phyloP scores from a whole-genome alignment of 176 grass and related monocot species.

The Oryza australiensis region DNA sequence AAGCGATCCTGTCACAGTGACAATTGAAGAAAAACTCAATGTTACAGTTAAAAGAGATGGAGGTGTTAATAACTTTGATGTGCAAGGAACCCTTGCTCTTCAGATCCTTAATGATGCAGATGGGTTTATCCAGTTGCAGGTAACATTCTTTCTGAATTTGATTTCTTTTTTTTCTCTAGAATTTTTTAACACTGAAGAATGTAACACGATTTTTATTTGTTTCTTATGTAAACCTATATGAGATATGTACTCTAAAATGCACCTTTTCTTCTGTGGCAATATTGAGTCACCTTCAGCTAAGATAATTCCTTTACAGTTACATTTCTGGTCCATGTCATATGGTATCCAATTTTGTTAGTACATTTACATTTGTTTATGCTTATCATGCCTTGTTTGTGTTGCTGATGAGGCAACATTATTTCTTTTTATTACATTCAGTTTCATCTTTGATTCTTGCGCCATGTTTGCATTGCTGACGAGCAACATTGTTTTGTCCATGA shows the following conservation, averaged over 20 bases:
- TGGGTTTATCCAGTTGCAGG: slow-evolving; percentile 88
- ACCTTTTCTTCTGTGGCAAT: neutral
- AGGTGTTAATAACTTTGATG: slow-evolving; percentile 74
- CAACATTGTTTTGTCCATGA: neutral
- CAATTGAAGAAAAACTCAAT: slow-evolving; percentile 85
- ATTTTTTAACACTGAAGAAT: neutral
- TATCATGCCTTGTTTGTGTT: neutral
- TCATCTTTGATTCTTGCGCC: neutral
- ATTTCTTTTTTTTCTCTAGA: neutral
- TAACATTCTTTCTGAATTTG: slow-evolving; percentile 22
- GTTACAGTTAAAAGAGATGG: slow-evolving; percentile 69
- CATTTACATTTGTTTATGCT: neutral
- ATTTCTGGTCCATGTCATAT: neutral
- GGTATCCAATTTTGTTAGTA: neutral
- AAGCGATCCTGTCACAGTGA: slow-evolving; percentile 73
- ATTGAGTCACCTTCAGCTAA: neutral
- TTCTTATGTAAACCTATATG: neutral
- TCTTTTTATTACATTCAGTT: neutral
- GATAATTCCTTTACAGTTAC: neutral
- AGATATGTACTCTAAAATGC: neutral
- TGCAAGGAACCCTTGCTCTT: slow-evolving; percentile 86
- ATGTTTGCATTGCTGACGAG: slow-evolving; percentile 4
- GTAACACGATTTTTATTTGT: neutral
- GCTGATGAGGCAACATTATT: neutral
- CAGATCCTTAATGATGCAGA: slow-evolving; percentile 79